Base-by-base conservation (phyloP, 2,329 filamentous ascomycete species). In the Calonectria ilicicola region DNA sequence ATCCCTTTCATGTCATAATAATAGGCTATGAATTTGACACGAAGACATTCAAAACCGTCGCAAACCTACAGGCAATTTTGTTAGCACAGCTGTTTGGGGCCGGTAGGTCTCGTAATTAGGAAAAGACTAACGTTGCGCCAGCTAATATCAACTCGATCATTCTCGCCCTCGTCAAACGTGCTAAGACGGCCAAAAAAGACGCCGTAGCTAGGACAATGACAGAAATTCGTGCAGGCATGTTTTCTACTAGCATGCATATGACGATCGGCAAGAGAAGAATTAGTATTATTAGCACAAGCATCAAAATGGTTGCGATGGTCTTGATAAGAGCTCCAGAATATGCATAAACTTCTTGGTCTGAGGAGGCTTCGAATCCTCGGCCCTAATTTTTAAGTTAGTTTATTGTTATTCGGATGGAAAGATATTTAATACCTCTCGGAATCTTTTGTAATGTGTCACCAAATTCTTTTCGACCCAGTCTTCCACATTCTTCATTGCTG, bases 41-140 rank as follows among this genome's bases (percentile, higher is more conserved):
- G 32, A 56, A 56, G 3, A 56, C 51, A n/a, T 56, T 56, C 10
- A 38, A 56, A 56, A 56, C 51, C 7, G 29, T 56, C 10, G 51
- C 51, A 32, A 56, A 56, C 2, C 51, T 56, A 21, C 19, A 56
- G 21, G 32, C 15, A 5, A 21, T 7, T n/a, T 35, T 15, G 51
- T 56, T 3, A 56, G 51, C 19, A 29, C 6, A 3, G 3, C 3
- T n/a, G n/a, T 46, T 21, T 14, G 3, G 38, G 4, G 7, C 10
- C 7, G 17, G 7, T 8, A 2, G 7, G 1, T 51, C 26, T 56
- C 17, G 29, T 26, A 15, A 44, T 10, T 14, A 23, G 26, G 26
- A 14, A 32, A 4, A 23, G 9, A 80, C 76, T 38, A n/a, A 70
- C 68, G 68, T 70, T 38, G 68, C 44, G 12, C 68, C 68, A 38